Base-by-base conservation (phyloP, 495 filamentous ascomycete genomes). In the Articulospora tetracladia region DNA sequence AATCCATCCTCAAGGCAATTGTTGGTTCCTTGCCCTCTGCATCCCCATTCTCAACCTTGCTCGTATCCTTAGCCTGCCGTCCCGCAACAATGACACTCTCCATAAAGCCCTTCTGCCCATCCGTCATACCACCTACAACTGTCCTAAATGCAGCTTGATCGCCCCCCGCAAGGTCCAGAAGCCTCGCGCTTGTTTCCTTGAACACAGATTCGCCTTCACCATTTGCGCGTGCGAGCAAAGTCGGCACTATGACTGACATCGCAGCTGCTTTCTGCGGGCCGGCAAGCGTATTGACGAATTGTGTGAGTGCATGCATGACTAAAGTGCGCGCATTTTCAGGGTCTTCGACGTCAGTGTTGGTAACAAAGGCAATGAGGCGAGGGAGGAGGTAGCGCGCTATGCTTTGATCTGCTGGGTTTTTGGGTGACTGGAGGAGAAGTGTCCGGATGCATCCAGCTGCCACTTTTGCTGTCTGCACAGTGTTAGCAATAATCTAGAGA, bases 1-100 rank as follows among this genome's bases (percentile, higher is more conserved):
- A 97, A 69, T 96, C 81, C 88, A 98, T 92, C 78, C 93, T 91
- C 72, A 99, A 69, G 53, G 91, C 91, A 81, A 99, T 99, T 60
- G 76, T 96, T 15, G 94, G 95, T 73, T 86, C 83, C 60, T 77
- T 83, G 32, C 79, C 79, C 46, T 73, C 79, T 11, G 53, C 73
- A 53, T 70, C 73, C 17, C 53, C 72, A 55, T 66, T 72, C 23
- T 73, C 72, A 27, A 68, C 70, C 62, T 68, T 55, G 62, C 59
- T 67, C 63, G 67, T 65, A 34, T 49, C 59, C 15, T 62, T 52
- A 3, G 54, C 51, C 32, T 74, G 68, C 56, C 75, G 69, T 55
- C 79, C 87, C 48, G 80, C 82, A 41, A 84, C 79, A 24, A 98
- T 83, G 8, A 96, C 86, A 62, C 88, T 87, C 74, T 98, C 93